A percentile compares a stretch with the other conserved stretches of the same genome.
Evolutionary conservation across 2,329 filamentous ascomycete genomes (phyloP).

Genomic region (Chalaropsis thielavioides): DNA sequence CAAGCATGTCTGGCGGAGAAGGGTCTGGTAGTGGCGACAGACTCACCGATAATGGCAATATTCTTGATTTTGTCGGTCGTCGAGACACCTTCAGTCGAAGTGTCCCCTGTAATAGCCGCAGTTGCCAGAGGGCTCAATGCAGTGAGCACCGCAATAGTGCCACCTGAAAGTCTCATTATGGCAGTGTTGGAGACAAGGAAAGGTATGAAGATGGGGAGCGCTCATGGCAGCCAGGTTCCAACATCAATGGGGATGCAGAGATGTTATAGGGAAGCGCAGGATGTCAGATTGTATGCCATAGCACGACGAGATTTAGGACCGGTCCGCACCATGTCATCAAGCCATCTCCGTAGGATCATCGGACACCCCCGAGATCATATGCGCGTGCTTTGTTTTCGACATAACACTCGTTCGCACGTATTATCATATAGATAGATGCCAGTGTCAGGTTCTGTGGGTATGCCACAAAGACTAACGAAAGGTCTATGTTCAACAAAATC

Average conservation of each 20-base stretch:
- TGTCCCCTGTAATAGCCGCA: no score
- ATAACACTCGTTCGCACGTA: no score
- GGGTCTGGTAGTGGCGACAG: not conserved
- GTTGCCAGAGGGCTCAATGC: not conserved
- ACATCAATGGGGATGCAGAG: not conserved
- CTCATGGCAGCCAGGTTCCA: not conserved
- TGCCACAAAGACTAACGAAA: not conserved
- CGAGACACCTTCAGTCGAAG: no score
- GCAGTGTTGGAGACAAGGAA: not conserved
- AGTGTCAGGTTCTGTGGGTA: not conserved
- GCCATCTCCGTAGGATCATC: not conserved
- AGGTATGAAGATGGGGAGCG: not conserved
- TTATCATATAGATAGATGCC: not conserved
- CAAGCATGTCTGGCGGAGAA: not conserved
- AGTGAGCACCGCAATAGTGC: not conserved
- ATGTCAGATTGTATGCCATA: not conserved
- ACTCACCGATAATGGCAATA: slow-evolving; percentile 24
- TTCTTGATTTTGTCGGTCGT: slow-evolving; percentile 18
- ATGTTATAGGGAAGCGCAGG: not conserved
- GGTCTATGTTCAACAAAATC: not conserved
- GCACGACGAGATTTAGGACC: not conserved
- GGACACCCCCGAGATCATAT: not conserved
- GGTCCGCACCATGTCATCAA: not conserved
- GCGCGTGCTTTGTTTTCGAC: not conserved
- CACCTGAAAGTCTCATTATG: not conserved